Conservation (phyloP, 2,329 filamentous ascomycete species). For the Diaporthe citri region DNA sequence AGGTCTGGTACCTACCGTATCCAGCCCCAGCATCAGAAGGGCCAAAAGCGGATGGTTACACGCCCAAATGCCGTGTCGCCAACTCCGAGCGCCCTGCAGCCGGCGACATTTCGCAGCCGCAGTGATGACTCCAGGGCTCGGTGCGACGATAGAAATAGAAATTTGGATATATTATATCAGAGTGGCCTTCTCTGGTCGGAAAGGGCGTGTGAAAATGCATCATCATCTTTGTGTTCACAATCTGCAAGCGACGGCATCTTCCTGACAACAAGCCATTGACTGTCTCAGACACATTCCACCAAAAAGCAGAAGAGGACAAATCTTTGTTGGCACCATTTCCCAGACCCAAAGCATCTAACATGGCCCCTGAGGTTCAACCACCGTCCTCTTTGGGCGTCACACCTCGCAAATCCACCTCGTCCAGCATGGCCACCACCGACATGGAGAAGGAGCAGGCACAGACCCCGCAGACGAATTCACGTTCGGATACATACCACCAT, state of each 20-base stretch:
- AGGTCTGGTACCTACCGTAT: not conserved
- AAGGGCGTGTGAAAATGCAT: not conserved
- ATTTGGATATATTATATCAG: not conserved
- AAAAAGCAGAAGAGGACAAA: not conserved
- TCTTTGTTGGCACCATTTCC: not conserved
- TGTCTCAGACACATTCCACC: constrained; percentile 19
- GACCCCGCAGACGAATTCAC: not conserved
- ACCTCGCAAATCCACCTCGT: not conserved
- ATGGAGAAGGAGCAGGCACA: constrained; percentile 13
- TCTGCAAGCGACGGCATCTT: not conserved
- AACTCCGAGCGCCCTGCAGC: not conserved
- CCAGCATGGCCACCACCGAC: not conserved
- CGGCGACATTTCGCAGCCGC: not conserved
- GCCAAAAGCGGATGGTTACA: not conserved
- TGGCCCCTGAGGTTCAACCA: not conserved
- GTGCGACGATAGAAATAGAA: not conserved
- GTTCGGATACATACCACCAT: not conserved
- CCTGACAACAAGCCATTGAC: not conserved
- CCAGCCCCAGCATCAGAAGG: not conserved
- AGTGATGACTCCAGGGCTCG: not conserved
- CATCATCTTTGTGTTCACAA: not conserved
- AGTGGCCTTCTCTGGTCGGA: not conserved
- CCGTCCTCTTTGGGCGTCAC: not conserved
- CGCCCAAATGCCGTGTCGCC: constrained; percentile 1
- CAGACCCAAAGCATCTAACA: not conserved